Evolutionary conservation across 139 green algal species (phyloP).

Genomic region (Desmodesmus armatus): DNA sequence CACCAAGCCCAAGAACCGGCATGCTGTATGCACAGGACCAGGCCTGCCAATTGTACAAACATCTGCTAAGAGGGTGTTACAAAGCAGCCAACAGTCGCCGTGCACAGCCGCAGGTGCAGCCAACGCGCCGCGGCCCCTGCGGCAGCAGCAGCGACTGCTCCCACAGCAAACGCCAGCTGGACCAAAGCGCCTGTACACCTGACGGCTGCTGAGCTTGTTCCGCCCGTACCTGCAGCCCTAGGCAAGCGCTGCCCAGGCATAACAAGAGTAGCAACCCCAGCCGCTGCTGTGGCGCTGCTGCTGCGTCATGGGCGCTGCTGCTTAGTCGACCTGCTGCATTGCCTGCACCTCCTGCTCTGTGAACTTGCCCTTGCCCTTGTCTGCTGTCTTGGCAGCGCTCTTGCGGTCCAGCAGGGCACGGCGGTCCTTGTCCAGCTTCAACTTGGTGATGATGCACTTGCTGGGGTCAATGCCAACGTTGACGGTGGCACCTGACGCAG

Average conservation of each 20-base stretch:
- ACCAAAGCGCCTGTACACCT: too few species aligned
- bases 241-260: too few species aligned
- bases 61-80: too few species aligned
- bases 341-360: slow-evolving; percentile 87
- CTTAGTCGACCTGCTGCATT: slow-evolving; percentile 94
- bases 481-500: slow-evolving; percentile 95
- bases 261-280: too few species aligned
- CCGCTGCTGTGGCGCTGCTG: neutral
- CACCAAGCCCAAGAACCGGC: too few species aligned
- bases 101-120: too few species aligned
- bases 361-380: slow-evolving; percentile 97
- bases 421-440: slow-evolving; percentile 99
- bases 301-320: neutral
- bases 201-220: too few species aligned
- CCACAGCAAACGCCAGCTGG: too few species aligned
- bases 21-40: too few species aligned
- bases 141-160: neutral
- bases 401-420: slow-evolving; percentile 95
- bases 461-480: slow-evolving; percentile 97
- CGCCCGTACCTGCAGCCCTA: neutral
- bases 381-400: slow-evolving; percentile 74
- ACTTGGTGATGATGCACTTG: slow-evolving; percentile 99
- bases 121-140: neutral
- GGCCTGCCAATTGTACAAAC: too few species aligned
- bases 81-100: too few species aligned